These are phyloP conservation scores for Cinchona pubescens DNA, from an alignment of 257 asterid genomes.

Conservation along the genomic window DNA sequence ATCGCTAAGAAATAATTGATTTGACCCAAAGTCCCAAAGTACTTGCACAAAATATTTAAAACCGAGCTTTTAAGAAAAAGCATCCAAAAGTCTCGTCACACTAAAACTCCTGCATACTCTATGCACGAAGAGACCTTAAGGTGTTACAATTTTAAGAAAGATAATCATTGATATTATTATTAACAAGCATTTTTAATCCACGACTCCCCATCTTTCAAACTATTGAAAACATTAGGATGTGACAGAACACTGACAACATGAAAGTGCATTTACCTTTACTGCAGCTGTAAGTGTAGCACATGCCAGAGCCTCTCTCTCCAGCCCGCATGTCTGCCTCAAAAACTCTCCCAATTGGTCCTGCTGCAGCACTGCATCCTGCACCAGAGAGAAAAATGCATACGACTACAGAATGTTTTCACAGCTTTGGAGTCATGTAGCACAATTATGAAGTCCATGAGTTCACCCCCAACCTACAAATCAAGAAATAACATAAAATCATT, in stretches of 20 bases:
- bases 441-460: slow-evolving; percentile 91
- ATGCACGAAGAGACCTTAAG: too few relatives aligned
- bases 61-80: too few relatives aligned
- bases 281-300: slow-evolving; percentile 98
- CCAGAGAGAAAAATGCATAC: slow-evolving; percentile 98
- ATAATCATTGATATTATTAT: background rate
- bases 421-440: slow-evolving; percentile 85
- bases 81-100: too few relatives aligned
- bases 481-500: slow-evolving; percentile 9
- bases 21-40: too few relatives aligned
- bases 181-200: background rate
- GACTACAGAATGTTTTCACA: slow-evolving; percentile 94
- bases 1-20: too few relatives aligned
- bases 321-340: slow-evolving; percentile 97
- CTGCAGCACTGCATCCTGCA: slow-evolving; percentile 99
- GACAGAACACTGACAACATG: background rate
- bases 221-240: slow-evolving; percentile 4
- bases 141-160: background rate
- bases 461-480: slow-evolving; percentile 73
- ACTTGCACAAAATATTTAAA: too few relatives aligned
- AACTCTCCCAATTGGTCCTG: slow-evolving; percentile 97
- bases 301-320: slow-evolving; percentile 97
- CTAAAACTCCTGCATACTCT: background rate
- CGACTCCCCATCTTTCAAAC: background rate
- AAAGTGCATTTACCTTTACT: slow-evolving; percentile 71